phyloP scores from a whole-genome alignment of 225 moss, liverwort and hornwort species.

The Pleurozium schreberi region DNA sequence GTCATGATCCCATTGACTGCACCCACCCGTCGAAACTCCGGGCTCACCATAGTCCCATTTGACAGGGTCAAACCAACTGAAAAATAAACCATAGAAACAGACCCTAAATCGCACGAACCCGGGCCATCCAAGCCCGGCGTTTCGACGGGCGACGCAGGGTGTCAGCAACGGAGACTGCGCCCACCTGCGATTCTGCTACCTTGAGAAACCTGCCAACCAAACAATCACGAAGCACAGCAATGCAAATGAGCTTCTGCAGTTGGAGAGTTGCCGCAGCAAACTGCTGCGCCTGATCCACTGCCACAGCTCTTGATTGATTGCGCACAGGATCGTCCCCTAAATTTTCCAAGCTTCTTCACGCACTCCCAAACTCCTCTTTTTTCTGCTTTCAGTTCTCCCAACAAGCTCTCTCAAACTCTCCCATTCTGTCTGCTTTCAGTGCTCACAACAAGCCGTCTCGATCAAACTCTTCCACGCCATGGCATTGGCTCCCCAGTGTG shows the following conservation, averaged over 20 bases:
- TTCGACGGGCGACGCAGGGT: slow-evolving; percentile 5
- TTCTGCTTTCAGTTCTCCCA: neutral
- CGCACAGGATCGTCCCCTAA: neutral
- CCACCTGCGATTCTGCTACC: neutral
- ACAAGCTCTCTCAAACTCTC: neutral
- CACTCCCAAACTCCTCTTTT: neutral
- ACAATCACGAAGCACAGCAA: neutral
- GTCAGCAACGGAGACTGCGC: slow-evolving; percentile 1
- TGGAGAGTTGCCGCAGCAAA: neutral
- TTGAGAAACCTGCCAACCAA: neutral
- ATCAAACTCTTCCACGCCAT: neutral
- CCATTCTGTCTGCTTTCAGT: neutral
- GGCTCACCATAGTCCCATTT: neutral
- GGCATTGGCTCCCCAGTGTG: neutral
- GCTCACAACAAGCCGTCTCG: neutral
- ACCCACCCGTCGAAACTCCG: neutral
- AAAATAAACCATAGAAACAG: neutral
- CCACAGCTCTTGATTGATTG: slow-evolving; percentile 8
- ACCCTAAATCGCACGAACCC: neutral
- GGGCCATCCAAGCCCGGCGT: neutral
- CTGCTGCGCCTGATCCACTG: slow-evolving; percentile 25
- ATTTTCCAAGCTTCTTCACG: neutral
- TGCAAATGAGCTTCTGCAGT: neutral
- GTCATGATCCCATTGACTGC: neutral
- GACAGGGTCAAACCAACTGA: neutral